Conservation (phyloP, 1,284 basidiomycete species). For the Cerrena zonata region DNA sequence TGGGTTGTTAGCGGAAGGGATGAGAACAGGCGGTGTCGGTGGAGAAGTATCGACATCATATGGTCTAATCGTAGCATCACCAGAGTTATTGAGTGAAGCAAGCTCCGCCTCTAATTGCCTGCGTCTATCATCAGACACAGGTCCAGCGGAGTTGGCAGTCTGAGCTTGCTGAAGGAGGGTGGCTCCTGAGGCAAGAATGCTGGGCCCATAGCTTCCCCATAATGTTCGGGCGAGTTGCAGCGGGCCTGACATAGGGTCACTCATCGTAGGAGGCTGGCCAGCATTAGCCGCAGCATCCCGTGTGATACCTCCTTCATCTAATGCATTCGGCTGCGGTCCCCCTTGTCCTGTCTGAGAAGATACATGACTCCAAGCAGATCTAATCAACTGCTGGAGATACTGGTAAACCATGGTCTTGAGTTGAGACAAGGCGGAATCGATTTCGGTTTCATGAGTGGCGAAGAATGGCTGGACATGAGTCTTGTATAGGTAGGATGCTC, state of each 20-base stretch:
- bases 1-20: slow-evolving; percentile 30
- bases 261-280: slow-evolving; percentile 42
- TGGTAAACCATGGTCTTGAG: slow-evolving; percentile 53
- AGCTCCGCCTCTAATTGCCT: slow-evolving; percentile 55
- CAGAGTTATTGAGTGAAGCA: slow-evolving; percentile 34
- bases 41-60: slow-evolving; percentile 17
- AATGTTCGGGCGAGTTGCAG: slow-evolving; percentile 57
- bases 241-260: slow-evolving; percentile 56
- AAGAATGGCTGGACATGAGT: slow-evolving; percentile 77
- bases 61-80: slow-evolving; percentile 7
- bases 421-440: slow-evolving; percentile 69
- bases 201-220: slow-evolving; percentile 71
- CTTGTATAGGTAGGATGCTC: slow-evolving; percentile 75
- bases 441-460: slow-evolving; percentile 68
- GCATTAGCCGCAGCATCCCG: slow-evolving; percentile 24
- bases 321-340: slow-evolving; percentile 14
- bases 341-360: slow-evolving; percentile 41
- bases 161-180: slow-evolving; percentile 48
- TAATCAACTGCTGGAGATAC: slow-evolving; percentile 60
- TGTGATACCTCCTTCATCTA: slow-evolving; percentile 20
- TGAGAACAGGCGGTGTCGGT: slow-evolving; percentile 24
- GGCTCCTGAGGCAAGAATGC: slow-evolving; percentile 60
- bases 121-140: slow-evolving; percentile 37
- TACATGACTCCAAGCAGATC: slow-evolving; percentile 58
- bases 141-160: background rate